These are phyloP conservation scores for Pyricularia pennisetigena DNA, from an alignment of 2,329 filamentous ascomycete species.

Conservation along the genomic window DNA sequence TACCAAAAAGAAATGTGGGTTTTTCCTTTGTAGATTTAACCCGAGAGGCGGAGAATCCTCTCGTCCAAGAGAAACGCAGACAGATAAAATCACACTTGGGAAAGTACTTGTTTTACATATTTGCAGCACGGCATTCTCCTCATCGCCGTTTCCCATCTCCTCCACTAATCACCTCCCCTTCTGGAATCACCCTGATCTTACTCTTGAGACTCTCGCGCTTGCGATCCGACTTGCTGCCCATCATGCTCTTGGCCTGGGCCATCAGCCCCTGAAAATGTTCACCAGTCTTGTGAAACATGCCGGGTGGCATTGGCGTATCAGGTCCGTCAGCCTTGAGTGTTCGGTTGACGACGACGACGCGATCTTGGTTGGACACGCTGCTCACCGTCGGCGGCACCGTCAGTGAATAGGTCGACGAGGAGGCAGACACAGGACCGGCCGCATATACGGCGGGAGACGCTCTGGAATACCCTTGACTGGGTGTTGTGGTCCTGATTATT, in stretches of 20 bases:
- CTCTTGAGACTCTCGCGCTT: constrained; percentile 2
- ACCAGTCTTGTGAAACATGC: constrained; percentile 3
- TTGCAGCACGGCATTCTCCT: neutral
- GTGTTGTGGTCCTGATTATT: neutral
- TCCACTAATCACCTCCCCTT: neutral
- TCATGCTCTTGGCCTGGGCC: neutral
- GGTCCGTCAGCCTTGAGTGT: neutral
- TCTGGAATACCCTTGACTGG: neutral
- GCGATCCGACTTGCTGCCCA: neutral
- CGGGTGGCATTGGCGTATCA: constrained; percentile 5
- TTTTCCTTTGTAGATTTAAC: neutral
- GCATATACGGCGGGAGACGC: neutral
- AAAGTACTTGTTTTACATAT: neutral
- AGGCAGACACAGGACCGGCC: neutral
- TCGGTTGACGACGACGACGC: constrained; percentile 1
- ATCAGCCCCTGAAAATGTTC: constrained; percentile 1
- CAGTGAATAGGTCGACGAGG: neutral
- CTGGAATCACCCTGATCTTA: neutral
- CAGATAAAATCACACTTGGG: neutral
- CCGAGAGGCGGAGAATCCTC: neutral
- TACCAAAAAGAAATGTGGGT: neutral
- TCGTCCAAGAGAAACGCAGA: neutral
- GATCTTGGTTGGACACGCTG: neutral
- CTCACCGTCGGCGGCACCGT: neutral
- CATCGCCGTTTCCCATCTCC: neutral